Percentiles rank a stretch among this genome's conserved stretches.
phyloP scores from a whole-genome alignment of 2,329 filamentous ascomycete genomes.

The Stachybotrys chartarum region DNA sequence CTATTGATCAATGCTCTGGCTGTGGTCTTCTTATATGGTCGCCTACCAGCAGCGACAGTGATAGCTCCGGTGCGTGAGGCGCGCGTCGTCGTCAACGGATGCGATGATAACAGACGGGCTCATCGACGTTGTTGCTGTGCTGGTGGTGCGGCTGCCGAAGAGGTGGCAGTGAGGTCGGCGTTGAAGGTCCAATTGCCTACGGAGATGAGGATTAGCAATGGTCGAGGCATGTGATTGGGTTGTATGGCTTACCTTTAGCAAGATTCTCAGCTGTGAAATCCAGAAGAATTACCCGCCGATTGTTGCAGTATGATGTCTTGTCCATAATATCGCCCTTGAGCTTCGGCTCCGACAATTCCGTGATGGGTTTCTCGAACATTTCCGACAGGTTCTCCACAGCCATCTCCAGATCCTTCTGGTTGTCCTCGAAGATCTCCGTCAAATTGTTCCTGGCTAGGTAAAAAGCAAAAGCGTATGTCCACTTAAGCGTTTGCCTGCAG shows the following conservation, averaged over 20 bases:
- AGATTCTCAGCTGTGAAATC: conserved; percentile 91
- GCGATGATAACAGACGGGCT: neutral
- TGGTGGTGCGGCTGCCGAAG: neutral
- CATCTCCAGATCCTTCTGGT: conserved; percentile 96
- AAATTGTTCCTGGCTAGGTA: conserved; percentile 94
- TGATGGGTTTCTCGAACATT: conserved; percentile 97
- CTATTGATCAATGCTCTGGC: neutral
- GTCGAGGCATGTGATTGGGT: conserved; percentile 14
- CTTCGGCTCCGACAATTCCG: conserved; percentile 76
- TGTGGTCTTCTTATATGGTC: neutral
- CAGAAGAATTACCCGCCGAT: conserved; percentile 79
- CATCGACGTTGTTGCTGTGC: conserved; percentile 13
- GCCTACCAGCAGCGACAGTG: neutral
- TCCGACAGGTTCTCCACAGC: conserved; percentile 95
- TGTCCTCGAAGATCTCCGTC: conserved; percentile 96
- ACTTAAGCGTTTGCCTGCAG: conserved; percentile 97
- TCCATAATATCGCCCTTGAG: conserved; percentile 98
- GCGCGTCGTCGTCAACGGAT: neutral
- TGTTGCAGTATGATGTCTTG: conserved; percentile 95
- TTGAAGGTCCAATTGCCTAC: conserved; percentile 42
- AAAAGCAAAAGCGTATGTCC: conserved; percentile 98
- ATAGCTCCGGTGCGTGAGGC: neutral
- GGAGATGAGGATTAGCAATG: too few species aligned
- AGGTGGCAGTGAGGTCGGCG: conserved; percentile 15
- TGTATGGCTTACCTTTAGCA: conserved; percentile 57